A percentile compares a stretch with the other conserved stretches of the same genome.
Evolutionary conservation across 2,329 filamentous ascomycete genomes (phyloP).

Genomic region (Remersonia thermophila): DNA sequence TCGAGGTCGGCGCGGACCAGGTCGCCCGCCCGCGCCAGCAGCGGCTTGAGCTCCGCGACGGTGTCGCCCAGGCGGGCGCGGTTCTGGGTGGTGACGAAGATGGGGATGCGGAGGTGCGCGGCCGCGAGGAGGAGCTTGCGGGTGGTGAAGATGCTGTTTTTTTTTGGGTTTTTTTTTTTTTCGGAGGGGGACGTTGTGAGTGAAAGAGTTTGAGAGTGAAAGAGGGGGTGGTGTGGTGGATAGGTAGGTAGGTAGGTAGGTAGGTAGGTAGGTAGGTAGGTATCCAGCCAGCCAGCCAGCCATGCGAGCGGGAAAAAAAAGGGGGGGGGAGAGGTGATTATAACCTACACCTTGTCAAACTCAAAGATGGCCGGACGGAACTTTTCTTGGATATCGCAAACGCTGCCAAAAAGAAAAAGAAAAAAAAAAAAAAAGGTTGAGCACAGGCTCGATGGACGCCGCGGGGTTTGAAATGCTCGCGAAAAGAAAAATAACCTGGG

Average conservation of each 20-base stretch:
- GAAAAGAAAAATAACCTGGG: background rate
- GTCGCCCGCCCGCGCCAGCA: conserved; percentile 39
- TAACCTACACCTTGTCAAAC: conserved; percentile 65
- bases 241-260: background rate
- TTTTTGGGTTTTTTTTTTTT: background rate
- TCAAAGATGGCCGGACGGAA: conserved; percentile 75
- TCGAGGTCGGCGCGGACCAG: conserved; percentile 45
- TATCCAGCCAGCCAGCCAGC: too few species aligned
- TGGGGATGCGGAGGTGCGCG: conserved; percentile 57
- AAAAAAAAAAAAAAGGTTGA: too few species aligned
- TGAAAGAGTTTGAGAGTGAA: too few species aligned
- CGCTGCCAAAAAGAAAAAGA: too few species aligned
- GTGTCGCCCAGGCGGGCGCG: conserved; percentile 66
- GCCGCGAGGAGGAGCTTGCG: conserved; percentile 57
- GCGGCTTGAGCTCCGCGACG: conserved; percentile 53
- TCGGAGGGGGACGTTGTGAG: too few species aligned
- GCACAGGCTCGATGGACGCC: background rate
- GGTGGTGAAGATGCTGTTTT: conserved; percentile 47
- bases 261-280: too few species aligned
- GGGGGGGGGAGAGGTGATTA: conserved; percentile 1
- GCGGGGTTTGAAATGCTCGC: too few species aligned
- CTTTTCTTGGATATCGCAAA: conserved; percentile 92
- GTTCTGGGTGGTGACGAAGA: conserved; percentile 81
- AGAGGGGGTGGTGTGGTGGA: too few species aligned
- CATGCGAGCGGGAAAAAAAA: too few species aligned